phyloP scores from a whole-genome alignment of 495 filamentous ascomycete species.

The Recurvomyces mirabilis region DNA sequence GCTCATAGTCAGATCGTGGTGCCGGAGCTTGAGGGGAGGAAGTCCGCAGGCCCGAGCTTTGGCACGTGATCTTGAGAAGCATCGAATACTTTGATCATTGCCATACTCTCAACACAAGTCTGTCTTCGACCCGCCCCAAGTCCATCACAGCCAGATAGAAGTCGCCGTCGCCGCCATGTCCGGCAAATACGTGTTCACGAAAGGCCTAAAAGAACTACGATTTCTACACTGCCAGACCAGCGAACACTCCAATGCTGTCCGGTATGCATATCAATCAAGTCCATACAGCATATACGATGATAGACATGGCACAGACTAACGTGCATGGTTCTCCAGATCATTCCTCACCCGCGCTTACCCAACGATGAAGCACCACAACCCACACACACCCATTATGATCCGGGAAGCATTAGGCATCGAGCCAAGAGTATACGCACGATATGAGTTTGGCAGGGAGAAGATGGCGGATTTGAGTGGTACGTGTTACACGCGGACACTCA shows the following conservation, averaged over 20 bases:
- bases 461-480: constrained; percentile 68
- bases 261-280: constrained; percentile 43
- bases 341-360: constrained; percentile 90
- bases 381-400: constrained; percentile 83
- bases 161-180: constrained; percentile 76
- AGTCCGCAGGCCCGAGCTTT: too few species aligned
- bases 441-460: constrained; percentile 83
- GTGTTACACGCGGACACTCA: too few species aligned
- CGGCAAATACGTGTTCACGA: constrained; percentile 80
- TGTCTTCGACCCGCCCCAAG: too few species aligned
- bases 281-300: constrained; percentile 1
- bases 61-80: too few species aligned
- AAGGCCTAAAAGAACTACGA: constrained; percentile 83
- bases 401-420: constrained; percentile 74
- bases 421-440: constrained; percentile 84
- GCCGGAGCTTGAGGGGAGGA: too few species aligned
- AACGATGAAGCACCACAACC: constrained; percentile 99
- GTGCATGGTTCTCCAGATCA: constrained; percentile 50
- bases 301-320: neutral
- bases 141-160: too few species aligned
- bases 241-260: constrained; percentile 72
- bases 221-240: constrained; percentile 93
- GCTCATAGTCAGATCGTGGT: too few species aligned
- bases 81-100: too few species aligned
- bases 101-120: too few species aligned